Percentiles rank a stretch among this genome's conserved stretches.
phyloP scores from a whole-genome alignment of 1,284 basidiomycete species.

The Peniophora sp. region DNA sequence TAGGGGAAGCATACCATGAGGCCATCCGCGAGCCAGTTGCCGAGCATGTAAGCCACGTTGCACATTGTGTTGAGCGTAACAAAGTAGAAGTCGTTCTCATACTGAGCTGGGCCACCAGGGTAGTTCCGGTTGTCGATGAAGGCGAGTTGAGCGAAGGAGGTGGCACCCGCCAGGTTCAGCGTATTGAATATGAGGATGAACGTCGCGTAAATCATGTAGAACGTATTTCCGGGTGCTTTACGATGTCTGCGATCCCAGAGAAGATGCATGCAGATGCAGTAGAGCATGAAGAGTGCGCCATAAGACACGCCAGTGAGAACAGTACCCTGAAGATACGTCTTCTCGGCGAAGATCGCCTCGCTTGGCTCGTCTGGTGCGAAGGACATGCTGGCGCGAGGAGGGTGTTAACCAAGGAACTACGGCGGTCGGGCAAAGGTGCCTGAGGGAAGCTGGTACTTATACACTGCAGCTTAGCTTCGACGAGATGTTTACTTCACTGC shows the following conservation, averaged over 20 bases:
- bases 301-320: constrained; percentile 21
- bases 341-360: constrained; percentile 19
- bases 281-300: constrained; percentile 16
- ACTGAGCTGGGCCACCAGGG: constrained; percentile 22
- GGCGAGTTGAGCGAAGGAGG: constrained; percentile 18
- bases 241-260: constrained; percentile 12
- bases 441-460: too few relatives aligned
- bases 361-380: constrained; percentile 12
- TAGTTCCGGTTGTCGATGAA: constrained; percentile 25
- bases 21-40: constrained; percentile 21
- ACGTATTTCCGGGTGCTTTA: constrained; percentile 4
- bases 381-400: too few relatives aligned
- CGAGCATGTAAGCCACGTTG: constrained; percentile 19
- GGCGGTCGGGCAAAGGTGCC: too few relatives aligned
- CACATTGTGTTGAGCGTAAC: constrained; percentile 19
- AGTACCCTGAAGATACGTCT: constrained; percentile 21
- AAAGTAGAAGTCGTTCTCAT: constrained; percentile 12
- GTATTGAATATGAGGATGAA: constrained; percentile 19
- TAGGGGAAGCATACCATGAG: constrained; percentile 16
- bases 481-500: too few relatives aligned
- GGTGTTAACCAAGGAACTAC: too few relatives aligned
- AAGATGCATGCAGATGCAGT: constrained; percentile 11
- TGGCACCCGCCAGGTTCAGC: constrained; percentile 16
- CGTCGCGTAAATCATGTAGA: constrained; percentile 16
- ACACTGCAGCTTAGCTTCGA: too few relatives aligned